Evolutionary conservation across 176 grass and related monocot genomes (phyloP).

Genomic region (Avena insularis): DNA sequence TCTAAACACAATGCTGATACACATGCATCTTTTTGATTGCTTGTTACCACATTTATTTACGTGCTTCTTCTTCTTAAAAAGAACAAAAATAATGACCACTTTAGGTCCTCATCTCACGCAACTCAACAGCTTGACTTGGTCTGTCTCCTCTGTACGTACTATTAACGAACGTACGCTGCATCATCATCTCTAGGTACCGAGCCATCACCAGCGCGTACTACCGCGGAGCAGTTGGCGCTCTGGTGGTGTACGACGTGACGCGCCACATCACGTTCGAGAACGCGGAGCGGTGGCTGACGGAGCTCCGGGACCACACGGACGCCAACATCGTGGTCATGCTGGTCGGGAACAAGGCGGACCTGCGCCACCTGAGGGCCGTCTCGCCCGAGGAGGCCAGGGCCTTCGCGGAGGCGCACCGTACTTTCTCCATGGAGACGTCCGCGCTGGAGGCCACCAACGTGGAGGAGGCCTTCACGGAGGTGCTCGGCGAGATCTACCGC

Average conservation of each 20-base stretch:
- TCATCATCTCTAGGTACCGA: conserved; percentile 48
- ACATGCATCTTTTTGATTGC: neutral
- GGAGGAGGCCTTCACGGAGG: conserved; percentile 70
- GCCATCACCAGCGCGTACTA: conserved; percentile 81
- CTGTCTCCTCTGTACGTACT: neutral
- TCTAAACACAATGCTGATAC: neutral
- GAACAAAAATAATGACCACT: neutral
- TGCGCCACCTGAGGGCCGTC: conserved; percentile 71
- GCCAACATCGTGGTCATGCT: conserved; percentile 75
- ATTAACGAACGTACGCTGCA: neutral
- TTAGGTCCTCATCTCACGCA: neutral
- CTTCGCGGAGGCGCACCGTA: conserved; percentile 60
- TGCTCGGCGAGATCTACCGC: conserved; percentile 67
- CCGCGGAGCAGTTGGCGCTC: conserved; percentile 68
- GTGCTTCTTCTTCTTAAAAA: neutral
- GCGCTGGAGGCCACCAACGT: conserved; percentile 75
- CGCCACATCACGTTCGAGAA: conserved; percentile 69
- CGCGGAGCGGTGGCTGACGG: conserved; percentile 66
- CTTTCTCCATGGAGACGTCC: conserved; percentile 75
- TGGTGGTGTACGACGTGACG: conserved; percentile 73
- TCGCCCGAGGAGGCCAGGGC: conserved; percentile 54
- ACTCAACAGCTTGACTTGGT: neutral
- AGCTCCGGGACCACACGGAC: conserved; percentile 75
- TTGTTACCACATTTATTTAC: neutral
- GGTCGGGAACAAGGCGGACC: conserved; percentile 75